Conservation (phyloP, 805 yeast species). For the Zygotorulaspora chibaensis region DNA sequence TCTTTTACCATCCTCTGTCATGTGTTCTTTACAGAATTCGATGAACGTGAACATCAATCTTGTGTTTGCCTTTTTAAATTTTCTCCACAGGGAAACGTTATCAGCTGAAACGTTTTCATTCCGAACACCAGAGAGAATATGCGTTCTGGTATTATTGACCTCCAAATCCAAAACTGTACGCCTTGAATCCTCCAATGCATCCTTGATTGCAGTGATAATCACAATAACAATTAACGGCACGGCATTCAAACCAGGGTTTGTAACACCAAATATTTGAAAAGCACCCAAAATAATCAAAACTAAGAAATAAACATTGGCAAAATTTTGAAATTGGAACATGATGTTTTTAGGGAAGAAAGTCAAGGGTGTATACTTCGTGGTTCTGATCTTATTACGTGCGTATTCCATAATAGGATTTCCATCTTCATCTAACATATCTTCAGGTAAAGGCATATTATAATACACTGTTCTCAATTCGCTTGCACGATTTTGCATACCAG, state of each 20-base stretch:
- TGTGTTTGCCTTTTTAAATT: conserved; percentile 53
- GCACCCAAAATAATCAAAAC: conserved; percentile 74
- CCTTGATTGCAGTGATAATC: conserved; percentile 67
- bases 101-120: conserved; percentile 64
- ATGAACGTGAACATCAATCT: conserved; percentile 29
- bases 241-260: conserved; percentile 67
- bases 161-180: conserved; percentile 69
- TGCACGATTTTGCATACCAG: conserved; percentile 38
- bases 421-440: conserved; percentile 51
- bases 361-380: conserved; percentile 91
- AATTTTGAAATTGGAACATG: conserved; percentile 72
- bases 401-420: conserved; percentile 58
- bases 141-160: conserved; percentile 70
- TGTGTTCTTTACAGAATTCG: conserved; percentile 24
- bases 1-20: conserved; percentile 37
- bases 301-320: conserved; percentile 87
- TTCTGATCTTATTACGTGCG: conserved; percentile 87
- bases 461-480: conserved; percentile 48
- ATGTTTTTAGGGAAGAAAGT: conserved; percentile 85
- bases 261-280: conserved; percentile 74
- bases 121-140: conserved; percentile 50
- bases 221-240: conserved; percentile 81
- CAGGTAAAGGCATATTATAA: conserved; percentile 59
- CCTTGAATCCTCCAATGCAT: conserved; percentile 77
- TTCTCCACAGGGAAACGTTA: conserved; percentile 63